Base-by-base conservation (phyloP, 352 stramenopile species). In the Pilasporangium apinafurcum region DNA sequence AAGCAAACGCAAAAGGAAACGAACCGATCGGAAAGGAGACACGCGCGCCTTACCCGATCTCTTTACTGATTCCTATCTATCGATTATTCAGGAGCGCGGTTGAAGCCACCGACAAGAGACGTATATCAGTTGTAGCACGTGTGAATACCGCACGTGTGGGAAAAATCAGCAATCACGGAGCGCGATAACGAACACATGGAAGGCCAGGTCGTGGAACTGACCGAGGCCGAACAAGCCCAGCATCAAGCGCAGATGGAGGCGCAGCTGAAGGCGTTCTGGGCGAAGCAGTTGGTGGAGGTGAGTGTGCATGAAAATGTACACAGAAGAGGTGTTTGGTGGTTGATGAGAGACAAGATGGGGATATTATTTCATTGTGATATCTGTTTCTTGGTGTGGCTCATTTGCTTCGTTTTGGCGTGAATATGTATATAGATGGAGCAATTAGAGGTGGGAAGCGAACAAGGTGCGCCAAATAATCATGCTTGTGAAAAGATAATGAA, bases 181-280 rank as follows among this genome's bases (percentile, higher is more conserved):
- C n/a, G 28, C 12, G 38, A 37, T 35, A 53, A 44, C 44, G 35
- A 39, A 48, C 55, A 31, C 43, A 90, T 90, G 78, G 78, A 92
- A 53, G 72, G 76, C n/a, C 81, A 92, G 64, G 76, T 90, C 4
- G 81, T 92, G 48, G 78, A 92, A 51, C 69, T 92, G 31, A 91
- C 81, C 17, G 78, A 92, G 58, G 81, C 80, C 40, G 81, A 92
- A 44, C 77, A 91, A 57, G 79, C 78, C 4, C 76, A 86, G 54
- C 81, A 93, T 62, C 76, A 91, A 61, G 62, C 82, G 48, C 78
- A 93, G 55, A 84, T 93, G 62, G 78, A 93, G 62, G 75, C 89
- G 60, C 81, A 93, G 59, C 78, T 93, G 48, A 91, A 91, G 65
- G 68, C 80, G 5, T 98, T 98, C 52, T 98, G 95, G 95, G 73